Percentiles rank a stretch among this genome's conserved stretches.
These are phyloP conservation scores for Rhodomyrtus tomentosa DNA, from an alignment of 345 rosid species.

Conservation along the genomic window DNA sequence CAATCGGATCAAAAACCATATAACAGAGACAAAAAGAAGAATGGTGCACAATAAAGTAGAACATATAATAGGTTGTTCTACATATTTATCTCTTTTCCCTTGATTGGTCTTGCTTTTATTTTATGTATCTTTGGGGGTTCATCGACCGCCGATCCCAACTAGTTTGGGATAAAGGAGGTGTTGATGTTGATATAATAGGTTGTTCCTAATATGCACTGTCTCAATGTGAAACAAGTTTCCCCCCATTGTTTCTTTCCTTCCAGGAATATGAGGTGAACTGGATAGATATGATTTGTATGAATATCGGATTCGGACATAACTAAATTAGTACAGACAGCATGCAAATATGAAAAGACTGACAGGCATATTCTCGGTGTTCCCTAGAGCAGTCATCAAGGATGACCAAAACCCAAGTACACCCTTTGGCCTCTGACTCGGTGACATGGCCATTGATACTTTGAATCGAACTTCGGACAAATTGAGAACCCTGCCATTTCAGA, in stretches of 20 bases:
- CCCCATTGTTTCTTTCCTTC: background rate
- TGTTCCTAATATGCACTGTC: background rate
- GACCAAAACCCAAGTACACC: constrained; percentile 99
- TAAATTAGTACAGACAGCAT: background rate
- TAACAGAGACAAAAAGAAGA: background rate
- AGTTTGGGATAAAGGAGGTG: no score
- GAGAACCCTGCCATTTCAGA: constrained; percentile 54
- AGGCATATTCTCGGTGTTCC: constrained; percentile 95
- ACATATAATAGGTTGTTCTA: background rate
- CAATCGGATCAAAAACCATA: background rate
- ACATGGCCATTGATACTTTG: constrained; percentile 93
- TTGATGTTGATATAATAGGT: background rate
- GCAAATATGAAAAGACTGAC: constrained; percentile 32
- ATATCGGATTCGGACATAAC: background rate
- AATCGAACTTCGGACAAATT: constrained; percentile 83
- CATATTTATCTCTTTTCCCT: no score
- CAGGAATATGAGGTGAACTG: background rate
- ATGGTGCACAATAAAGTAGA: background rate
- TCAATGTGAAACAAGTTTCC: background rate
- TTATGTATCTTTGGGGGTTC: no score
- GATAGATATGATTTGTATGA: background rate
- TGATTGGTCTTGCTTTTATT: no score
- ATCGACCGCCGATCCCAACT: no score
- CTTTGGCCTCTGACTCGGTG: constrained; percentile 91
- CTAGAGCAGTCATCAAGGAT: constrained; percentile 96